Percentiles rank a stretch among this genome's conserved stretches.
These are phyloP conservation scores for Corylus avellana DNA, from an alignment of 306 rosid species.

Conservation along the genomic window DNA sequence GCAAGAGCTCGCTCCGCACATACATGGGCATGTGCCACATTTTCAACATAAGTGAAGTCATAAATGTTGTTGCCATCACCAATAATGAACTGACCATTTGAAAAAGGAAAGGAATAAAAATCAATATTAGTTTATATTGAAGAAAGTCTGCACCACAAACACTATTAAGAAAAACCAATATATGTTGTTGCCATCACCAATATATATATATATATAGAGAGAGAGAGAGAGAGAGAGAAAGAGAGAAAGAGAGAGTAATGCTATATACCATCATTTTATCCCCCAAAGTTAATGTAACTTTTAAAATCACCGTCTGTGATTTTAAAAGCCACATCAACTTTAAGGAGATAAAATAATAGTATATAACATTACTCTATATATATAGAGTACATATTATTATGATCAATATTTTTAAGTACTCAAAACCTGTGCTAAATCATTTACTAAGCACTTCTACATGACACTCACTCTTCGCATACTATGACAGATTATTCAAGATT, in stretches of 20 bases:
- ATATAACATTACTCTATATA: too few species aligned
- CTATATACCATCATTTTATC: too few species aligned
- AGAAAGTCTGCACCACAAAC: constrained; percentile 9
- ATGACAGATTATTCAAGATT: not conserved
- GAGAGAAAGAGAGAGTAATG: too few species aligned
- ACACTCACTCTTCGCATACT: not conserved
- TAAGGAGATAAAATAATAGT: too few species aligned
- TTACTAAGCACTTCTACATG: too few species aligned
- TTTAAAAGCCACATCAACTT: too few species aligned
- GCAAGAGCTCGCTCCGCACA: constrained; percentile 95
- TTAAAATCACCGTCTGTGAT: too few species aligned
- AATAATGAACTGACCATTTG: constrained; percentile 72
- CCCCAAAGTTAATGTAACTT: too few species aligned
- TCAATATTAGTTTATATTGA: constrained; percentile 14
- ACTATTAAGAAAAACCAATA: not conserved
- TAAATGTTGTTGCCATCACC: constrained; percentile 83
- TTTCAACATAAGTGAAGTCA: constrained; percentile 96
- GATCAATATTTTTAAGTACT: not conserved
- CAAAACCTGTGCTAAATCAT: not conserved
- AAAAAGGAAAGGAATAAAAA: constrained; percentile 26
- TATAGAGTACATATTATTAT: not conserved
- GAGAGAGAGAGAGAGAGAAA: too few species aligned
- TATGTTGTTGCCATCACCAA: too few species aligned
- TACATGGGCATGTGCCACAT: constrained; percentile 89
- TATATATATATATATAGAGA: not conserved